A percentile compares a stretch with the other conserved stretches of the same genome.
phyloP scores from a whole-genome alignment of 192 early-diverging fungal species.

The Linnemannia elongata region DNA sequence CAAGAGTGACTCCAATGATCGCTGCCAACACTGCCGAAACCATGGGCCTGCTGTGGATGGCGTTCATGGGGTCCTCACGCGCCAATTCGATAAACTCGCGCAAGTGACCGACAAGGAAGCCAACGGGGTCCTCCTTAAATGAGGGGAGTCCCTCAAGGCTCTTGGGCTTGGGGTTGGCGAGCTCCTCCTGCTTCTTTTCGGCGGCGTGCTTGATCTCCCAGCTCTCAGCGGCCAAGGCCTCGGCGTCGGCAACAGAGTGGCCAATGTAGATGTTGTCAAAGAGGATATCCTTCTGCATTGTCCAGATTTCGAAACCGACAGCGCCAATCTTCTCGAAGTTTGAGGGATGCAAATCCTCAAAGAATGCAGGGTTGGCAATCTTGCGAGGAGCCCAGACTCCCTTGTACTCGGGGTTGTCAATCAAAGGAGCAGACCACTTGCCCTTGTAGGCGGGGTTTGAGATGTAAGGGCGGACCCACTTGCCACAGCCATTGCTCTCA shows the following conservation, averaged over 20 bases:
- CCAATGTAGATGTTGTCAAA: constrained; percentile 96
- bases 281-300: constrained; percentile 88
- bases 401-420: constrained; percentile 95
- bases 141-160: constrained; percentile 1
- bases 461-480: constrained; percentile 85
- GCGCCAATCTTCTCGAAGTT: constrained; percentile 86
- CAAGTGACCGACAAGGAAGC: constrained; percentile 39
- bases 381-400: constrained; percentile 88
- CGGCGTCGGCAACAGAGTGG: constrained; percentile 75
- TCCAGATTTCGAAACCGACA: constrained; percentile 95
- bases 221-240: constrained; percentile 78
- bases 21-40: constrained; percentile 48
- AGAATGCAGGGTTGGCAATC: constrained; percentile 89
- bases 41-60: constrained; percentile 52
- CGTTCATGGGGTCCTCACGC: constrained; percentile 57
- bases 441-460: constrained; percentile 92
- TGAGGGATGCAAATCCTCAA: constrained; percentile 83
- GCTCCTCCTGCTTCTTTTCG: constrained; percentile 74
- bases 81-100: constrained; percentile 50
- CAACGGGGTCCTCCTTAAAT: constrained; percentile 57
- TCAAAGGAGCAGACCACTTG: constrained; percentile 86
- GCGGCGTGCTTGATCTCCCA: constrained; percentile 83
- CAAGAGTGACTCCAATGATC: constrained; percentile 35
- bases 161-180: constrained; percentile 38
- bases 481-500: constrained; percentile 79